These are phyloP conservation scores for Theobroma grandiflorum DNA, from an alignment of 441 rosid genomes.

Conservation along the genomic window DNA sequence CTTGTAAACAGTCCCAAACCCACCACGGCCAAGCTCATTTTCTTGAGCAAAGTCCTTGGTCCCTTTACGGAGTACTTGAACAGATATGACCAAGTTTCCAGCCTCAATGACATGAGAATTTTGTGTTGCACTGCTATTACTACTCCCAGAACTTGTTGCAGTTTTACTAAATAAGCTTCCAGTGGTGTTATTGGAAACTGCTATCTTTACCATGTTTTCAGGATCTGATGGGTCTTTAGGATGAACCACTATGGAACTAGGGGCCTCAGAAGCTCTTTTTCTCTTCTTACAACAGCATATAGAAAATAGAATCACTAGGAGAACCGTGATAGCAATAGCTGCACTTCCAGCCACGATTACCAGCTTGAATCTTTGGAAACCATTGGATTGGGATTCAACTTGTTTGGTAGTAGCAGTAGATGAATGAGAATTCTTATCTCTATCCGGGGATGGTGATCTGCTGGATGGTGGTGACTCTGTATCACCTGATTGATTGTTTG, in stretches of 20 bases:
- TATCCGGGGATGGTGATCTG: constrained; percentile 36
- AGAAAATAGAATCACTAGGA: constrained; percentile 38
- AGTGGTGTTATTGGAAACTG: constrained; percentile 41
- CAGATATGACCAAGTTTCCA: constrained; percentile 31
- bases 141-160: constrained; percentile 37
- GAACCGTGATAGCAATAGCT: constrained; percentile 27
- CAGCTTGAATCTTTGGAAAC: constrained; percentile 30
- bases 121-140: constrained; percentile 28
- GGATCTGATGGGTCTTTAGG: constrained; percentile 51
- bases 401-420: constrained; percentile 26
- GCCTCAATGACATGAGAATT: constrained; percentile 43
- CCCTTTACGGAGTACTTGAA: constrained; percentile 29
- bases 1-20: constrained; percentile 29
- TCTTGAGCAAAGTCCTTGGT: constrained; percentile 23
- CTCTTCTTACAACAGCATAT: constrained; percentile 46
- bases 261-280: constrained; percentile 31
- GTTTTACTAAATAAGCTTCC: constrained; percentile 44
- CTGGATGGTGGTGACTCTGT: constrained; percentile 26
- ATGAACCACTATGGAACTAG: constrained; percentile 44
- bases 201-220: constrained; percentile 45
- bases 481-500: constrained; percentile 25
- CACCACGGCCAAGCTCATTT: constrained; percentile 30
- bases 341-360: constrained; percentile 38
- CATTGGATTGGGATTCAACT: constrained; percentile 25
- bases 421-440: constrained; percentile 22